These are phyloP conservation scores for Acacia pycnantha DNA, from an alignment of 331 rosid genomes.

Conservation along the genomic window DNA sequence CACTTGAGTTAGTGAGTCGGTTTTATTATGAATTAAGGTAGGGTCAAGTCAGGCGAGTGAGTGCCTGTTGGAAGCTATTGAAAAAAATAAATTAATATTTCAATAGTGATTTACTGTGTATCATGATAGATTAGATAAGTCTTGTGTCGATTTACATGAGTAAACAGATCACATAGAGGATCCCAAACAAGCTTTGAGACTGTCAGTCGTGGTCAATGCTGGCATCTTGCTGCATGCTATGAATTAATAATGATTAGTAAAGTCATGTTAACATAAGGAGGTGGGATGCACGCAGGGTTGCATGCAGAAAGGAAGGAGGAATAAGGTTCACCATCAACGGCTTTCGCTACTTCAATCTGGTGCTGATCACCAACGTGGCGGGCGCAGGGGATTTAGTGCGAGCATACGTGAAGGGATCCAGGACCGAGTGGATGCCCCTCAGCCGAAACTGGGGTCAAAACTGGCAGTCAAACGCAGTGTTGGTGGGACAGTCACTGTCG, in stretches of 20 bases:
- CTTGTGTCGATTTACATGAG: too few species aligned
- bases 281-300: conserved; percentile 38
- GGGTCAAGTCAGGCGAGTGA: neutral
- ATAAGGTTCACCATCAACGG: conserved; percentile 52
- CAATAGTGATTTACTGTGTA: too few species aligned
- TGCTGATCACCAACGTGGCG: conserved; percentile 56
- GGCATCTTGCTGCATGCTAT: neutral
- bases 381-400: conserved; percentile 67
- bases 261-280: neutral
- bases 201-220: neutral
- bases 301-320: conserved; percentile 59
- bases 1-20: neutral
- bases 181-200: neutral
- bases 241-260: neutral
- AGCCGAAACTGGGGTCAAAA: conserved; percentile 78
- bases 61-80: too few species aligned
- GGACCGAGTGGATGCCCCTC: conserved; percentile 61
- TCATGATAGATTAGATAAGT: too few species aligned
- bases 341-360: conserved; percentile 59
- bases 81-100: too few species aligned
- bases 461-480: conserved; percentile 66
- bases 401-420: conserved; percentile 52
- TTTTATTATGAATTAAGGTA: neutral
- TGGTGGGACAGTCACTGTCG: conserved; percentile 58
- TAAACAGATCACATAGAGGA: too few species aligned